Conservation (phyloP, 2,329 filamentous ascomycete genomes). For the Sporothrix dimorphospora region DNA sequence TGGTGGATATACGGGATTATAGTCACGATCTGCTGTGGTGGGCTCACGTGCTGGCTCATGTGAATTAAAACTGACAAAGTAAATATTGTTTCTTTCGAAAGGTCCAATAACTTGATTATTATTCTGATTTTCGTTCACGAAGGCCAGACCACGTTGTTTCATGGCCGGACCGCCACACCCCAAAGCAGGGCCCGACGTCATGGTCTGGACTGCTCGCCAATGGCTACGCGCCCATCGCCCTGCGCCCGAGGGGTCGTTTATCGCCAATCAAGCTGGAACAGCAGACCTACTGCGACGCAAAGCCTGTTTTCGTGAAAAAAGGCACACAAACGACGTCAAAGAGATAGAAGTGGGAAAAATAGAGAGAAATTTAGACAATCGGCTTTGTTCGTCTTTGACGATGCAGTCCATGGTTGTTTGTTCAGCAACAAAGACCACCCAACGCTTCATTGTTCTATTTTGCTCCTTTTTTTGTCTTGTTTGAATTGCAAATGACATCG, state of each 20-base stretch:
- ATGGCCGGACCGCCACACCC: neutral
- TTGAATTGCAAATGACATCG: neutral
- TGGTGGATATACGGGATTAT: neutral
- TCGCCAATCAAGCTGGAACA: conserved; percentile 10
- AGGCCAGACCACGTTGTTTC: neutral
- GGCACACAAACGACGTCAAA: neutral
- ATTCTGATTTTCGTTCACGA: too few species aligned
- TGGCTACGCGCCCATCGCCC: conserved; percentile 22
- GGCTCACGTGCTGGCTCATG: neutral
- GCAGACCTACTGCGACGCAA: neutral
- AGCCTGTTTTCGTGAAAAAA: neutral
- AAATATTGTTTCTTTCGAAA: neutral
- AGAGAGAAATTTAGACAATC: neutral
- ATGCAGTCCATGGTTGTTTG: neutral
- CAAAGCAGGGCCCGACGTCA: conserved; percentile 5
- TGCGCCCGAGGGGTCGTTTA: neutral
- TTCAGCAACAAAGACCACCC: neutral
- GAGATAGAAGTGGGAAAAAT: neutral
- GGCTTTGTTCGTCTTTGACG: neutral
- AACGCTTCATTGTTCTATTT: neutral
- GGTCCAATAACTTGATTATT: too few species aligned
- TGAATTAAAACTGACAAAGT: neutral
- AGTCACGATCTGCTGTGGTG: neutral
- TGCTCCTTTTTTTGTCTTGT: neutral
- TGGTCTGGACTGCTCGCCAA: conserved; percentile 3